Evolutionary conservation across 2,329 filamentous ascomycete genomes (phyloP).

Genomic region (Graphilbum ipis-grandicollis): DNA sequence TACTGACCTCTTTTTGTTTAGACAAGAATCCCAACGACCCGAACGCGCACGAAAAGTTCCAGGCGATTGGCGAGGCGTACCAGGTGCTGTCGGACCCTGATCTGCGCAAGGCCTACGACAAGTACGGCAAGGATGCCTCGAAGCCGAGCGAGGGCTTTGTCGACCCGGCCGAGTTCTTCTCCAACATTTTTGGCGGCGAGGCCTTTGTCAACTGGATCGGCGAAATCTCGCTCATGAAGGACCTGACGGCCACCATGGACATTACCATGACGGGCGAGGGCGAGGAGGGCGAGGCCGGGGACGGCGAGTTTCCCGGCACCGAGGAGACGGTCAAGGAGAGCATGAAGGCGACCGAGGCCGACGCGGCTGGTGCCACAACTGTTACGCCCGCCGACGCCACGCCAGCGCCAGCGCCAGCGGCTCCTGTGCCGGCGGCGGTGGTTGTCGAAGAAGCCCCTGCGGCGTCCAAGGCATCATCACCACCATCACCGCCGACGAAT

Average conservation of each 20-base stretch:
- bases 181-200: conserved; percentile 93
- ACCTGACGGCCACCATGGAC: conserved; percentile 95
- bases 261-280: conserved; percentile 68
- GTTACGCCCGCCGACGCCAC: too few species aligned
- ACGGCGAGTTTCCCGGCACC: conserved; percentile 38
- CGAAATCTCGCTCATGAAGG: conserved; percentile 97
- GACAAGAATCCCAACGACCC: conserved; percentile 98
- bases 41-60: conserved; percentile 84
- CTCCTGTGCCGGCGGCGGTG: conserved; percentile 17
- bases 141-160: conserved; percentile 84
- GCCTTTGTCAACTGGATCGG: conserved; percentile 94
- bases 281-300: conserved; percentile 24
- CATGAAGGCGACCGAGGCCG: conserved; percentile 20
- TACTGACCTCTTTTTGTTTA: conserved; percentile 15
- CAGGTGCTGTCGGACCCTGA: conserved; percentile 76
- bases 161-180: conserved; percentile 95
- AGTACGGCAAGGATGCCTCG: conserved; percentile 88
- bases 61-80: conserved; percentile 61
- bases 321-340: conserved; percentile 40
- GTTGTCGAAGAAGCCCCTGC: conserved; percentile 19
- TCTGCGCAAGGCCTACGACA: conserved; percentile 84
- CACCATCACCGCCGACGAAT: conserved; percentile 3
- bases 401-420: conserved; percentile 16
- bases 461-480: not conserved
- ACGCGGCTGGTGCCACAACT: conserved; percentile 18